Conservation (phyloP, 768 basidiomycete genomes). For the Glaciozyma martinii region DNA sequence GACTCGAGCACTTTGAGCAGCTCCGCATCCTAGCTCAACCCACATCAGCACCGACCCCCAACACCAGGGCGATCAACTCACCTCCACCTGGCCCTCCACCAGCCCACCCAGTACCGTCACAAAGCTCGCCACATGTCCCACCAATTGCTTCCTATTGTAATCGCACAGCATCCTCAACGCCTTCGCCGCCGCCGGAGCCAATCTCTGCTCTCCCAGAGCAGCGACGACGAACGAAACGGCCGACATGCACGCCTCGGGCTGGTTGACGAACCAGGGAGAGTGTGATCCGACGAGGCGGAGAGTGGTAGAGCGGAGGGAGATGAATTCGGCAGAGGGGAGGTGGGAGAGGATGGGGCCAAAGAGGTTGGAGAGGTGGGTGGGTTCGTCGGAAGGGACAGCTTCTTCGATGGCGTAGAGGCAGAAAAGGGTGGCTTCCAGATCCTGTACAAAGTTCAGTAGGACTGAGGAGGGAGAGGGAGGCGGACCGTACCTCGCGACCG, state of each 20-base stretch:
- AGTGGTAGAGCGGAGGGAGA: constrained; percentile 44
- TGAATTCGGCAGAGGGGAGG: constrained; percentile 59
- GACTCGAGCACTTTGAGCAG: constrained; percentile 43
- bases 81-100: constrained; percentile 39
- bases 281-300: constrained; percentile 40
- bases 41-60: neutral
- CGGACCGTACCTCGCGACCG: neutral
- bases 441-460: constrained; percentile 28
- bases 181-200: constrained; percentile 40
- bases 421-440: constrained; percentile 42
- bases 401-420: constrained; percentile 40
- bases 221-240: constrained; percentile 41
- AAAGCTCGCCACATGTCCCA: constrained; percentile 42
- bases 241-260: constrained; percentile 41
- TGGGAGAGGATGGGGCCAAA: constrained; percentile 53
- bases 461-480: neutral
- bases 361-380: constrained; percentile 52
- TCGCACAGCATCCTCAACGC: constrained; percentile 43
- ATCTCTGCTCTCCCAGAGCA: constrained; percentile 34
- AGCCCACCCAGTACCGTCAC: constrained; percentile 41
- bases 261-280: constrained; percentile 31
- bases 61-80: constrained; percentile 22
- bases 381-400: constrained; percentile 41
- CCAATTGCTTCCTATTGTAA: constrained; percentile 40
- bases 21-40: constrained; percentile 37